Base-by-base conservation (phyloP, 495 filamentous ascomycete species). In the Bryoglossum gracile region DNA sequence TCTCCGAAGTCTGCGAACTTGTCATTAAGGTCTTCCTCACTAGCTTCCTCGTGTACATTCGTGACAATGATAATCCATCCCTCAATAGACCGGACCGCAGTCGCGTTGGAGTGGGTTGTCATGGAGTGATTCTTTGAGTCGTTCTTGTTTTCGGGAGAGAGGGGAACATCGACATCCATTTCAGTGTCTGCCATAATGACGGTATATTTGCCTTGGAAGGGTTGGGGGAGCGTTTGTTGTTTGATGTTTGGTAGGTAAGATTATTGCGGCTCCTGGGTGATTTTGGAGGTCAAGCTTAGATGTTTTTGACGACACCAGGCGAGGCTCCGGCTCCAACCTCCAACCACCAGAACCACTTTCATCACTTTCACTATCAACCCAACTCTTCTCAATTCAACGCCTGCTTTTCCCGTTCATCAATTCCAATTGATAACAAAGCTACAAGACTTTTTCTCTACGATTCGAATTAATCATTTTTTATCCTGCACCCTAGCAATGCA, bases 51-150 rank as follows among this genome's bases (percentile, higher is more conserved):
- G 66, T 99, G 92, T 33, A 97, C 88, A 65, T 97, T 96, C 16
- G 90, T 95, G 51, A 84, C 89, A 49, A 96, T 83, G 54, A 99
- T 75, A 67, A 99, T 97, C 94, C 94, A 99, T 55, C 94, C 94
- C 65, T 99, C 94, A 64, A 99, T 96, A 53, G 87, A 94, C 65
- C 94, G 88, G 43, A 99, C 94, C 11, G 91, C 94, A 4, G 86
- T 88, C 22, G 91, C 88, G 51, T 85, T 86, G 44, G 79, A 71
- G 51, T 79, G 73, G 38, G 91, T 95, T 62, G 84, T 81, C 70
- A 82, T 83, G 60, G 75, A 74, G 54, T 73, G 68, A 58, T 74
- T 71, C 58, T 81, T 81, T 52, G 74, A 51, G 46, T 74, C 61
- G 40, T 66, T 54, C 55, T 67, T 57, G 57, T 52, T 40, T 46